Conservation (phyloP, 495 filamentous ascomycete genomes). For the Penicillium cinerascens region DNA sequence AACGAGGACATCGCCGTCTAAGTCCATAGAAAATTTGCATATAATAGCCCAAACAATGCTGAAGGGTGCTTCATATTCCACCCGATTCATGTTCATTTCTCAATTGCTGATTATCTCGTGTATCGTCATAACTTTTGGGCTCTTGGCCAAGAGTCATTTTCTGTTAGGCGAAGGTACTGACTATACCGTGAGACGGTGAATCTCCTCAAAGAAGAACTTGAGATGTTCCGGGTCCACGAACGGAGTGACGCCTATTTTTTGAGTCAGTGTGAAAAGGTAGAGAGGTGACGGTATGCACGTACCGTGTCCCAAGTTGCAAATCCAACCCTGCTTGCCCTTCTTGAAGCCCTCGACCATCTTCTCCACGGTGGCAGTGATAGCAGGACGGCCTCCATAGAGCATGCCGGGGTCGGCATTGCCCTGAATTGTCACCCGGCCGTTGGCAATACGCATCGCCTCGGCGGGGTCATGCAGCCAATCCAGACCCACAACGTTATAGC, state of each 20-base stretch:
- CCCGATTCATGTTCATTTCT: conserved; percentile 2
- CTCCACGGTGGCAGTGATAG: conserved; percentile 76
- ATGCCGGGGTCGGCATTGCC: conserved; percentile 95
- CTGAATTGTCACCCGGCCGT: conserved; percentile 75
- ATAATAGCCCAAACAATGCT: conserved; percentile 4
- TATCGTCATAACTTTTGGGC: conserved; percentile 11
- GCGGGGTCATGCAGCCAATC: conserved; percentile 94
- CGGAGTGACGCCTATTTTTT: conserved; percentile 74
- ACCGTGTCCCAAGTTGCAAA: conserved; percentile 88
- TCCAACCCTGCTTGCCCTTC: conserved; percentile 84
- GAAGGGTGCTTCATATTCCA: not conserved
- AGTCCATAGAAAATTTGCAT: conserved; percentile 38
- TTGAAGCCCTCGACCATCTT: conserved; percentile 85
- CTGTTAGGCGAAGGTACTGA: not conserved
- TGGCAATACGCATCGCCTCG: conserved; percentile 73
- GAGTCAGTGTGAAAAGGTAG: conserved; percentile 17
- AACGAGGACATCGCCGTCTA: conserved; percentile 73
- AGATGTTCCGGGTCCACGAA: conserved; percentile 89
- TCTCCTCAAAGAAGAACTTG: conserved; percentile 89
- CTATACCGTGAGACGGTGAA: conserved; percentile 59
- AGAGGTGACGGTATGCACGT: conserved; percentile 22
- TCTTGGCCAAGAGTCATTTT: not conserved
- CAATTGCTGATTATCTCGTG: not conserved
- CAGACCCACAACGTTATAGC: conserved; percentile 88
- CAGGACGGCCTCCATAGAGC: conserved; percentile 75